These are phyloP conservation scores for Moesziomyces globuligerus DNA, from an alignment of 1,284 basidiomycete genomes.

Conservation along the genomic window DNA sequence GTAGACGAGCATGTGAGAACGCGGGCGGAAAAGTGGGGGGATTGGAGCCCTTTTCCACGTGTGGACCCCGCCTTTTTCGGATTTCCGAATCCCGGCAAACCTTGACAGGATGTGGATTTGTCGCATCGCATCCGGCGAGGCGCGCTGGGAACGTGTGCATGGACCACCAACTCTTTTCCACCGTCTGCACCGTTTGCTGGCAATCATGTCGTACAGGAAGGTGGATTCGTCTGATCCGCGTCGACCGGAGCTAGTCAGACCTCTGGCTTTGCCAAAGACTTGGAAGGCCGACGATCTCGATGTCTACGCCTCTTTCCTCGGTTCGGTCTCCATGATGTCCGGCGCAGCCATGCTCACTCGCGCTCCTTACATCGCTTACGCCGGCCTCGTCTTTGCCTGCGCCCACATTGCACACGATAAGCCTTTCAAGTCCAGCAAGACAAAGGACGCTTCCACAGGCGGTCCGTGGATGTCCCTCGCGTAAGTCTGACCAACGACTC, in stretches of 20 bases:
- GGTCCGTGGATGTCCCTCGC: conserved; percentile 36
- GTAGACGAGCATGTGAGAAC: too few relatives aligned
- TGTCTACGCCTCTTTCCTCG: conserved; percentile 38
- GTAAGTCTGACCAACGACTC: too few relatives aligned
- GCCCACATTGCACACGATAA: conserved; percentile 51
- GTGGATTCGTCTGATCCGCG: conserved; percentile 38
- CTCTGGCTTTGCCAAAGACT: conserved; percentile 22
- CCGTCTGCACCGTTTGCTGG: neutral
- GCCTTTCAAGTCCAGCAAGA: conserved; percentile 45
- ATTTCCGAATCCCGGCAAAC: conserved; percentile 15
- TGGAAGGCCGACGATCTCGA: conserved; percentile 42
- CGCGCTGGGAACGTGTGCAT: conserved; percentile 2
- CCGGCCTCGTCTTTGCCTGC: conserved; percentile 45
- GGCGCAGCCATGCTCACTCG: conserved; percentile 44
- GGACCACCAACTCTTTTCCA: neutral
- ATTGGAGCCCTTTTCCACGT: too few relatives aligned
- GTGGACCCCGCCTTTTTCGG: conserved; percentile 5
- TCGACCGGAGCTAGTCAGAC: conserved; percentile 20
- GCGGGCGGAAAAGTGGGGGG: too few relatives aligned
- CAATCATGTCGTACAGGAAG: conserved; percentile 33
- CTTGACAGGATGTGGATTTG: too few relatives aligned
- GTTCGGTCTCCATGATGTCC: conserved; percentile 34
- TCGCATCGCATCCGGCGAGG: conserved; percentile 1
- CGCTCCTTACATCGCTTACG: conserved; percentile 36
- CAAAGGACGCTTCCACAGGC: conserved; percentile 23